phyloP scores from a whole-genome alignment of 805 yeast species.

The Starmerella sp. region DNA sequence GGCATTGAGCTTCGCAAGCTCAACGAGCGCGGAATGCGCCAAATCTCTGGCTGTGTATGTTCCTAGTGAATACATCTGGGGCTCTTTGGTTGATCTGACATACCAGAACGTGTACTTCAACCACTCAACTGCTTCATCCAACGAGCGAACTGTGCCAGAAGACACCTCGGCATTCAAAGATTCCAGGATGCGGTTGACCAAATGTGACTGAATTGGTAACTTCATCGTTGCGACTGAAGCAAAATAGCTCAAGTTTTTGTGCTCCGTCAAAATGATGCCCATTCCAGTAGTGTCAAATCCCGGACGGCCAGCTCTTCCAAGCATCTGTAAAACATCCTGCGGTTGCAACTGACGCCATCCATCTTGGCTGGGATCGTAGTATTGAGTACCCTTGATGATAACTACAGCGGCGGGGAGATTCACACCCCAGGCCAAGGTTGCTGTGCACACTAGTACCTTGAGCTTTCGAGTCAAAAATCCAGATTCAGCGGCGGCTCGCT shows the following conservation, averaged over 20 bases:
- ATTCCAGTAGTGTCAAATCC: slow-evolving; percentile 86
- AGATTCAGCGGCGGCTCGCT: slow-evolving; percentile 74
- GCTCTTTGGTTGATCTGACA: slow-evolving; percentile 65
- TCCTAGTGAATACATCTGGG: slow-evolving; percentile 47
- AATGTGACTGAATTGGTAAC: slow-evolving; percentile 82
- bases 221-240: slow-evolving; percentile 85
- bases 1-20: slow-evolving; percentile 47
- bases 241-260: slow-evolving; percentile 75
- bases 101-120: slow-evolving; percentile 65
- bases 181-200: slow-evolving; percentile 61
- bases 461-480: slow-evolving; percentile 75
- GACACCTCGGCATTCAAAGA: slow-evolving; percentile 79
- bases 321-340: slow-evolving; percentile 90
- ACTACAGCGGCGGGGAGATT: slow-evolving; percentile 97
- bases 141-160: slow-evolving; percentile 47
- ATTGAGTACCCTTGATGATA: slow-evolving; percentile 86
- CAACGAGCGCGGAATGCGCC: slow-evolving; percentile 60
- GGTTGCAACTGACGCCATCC: slow-evolving; percentile 86
- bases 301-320: slow-evolving; percentile 98
- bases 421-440: slow-evolving; percentile 99
- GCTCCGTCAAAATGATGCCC: slow-evolving; percentile 84
- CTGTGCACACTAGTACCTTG: slow-evolving; percentile 86
- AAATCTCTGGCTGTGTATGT: slow-evolving; percentile 40
- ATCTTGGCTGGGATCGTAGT: slow-evolving; percentile 84
- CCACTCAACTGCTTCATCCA: slow-evolving; percentile 71